Base-by-base conservation (phyloP, 2,329 filamentous ascomycete species). In the Aureobasidium sp. region DNA sequence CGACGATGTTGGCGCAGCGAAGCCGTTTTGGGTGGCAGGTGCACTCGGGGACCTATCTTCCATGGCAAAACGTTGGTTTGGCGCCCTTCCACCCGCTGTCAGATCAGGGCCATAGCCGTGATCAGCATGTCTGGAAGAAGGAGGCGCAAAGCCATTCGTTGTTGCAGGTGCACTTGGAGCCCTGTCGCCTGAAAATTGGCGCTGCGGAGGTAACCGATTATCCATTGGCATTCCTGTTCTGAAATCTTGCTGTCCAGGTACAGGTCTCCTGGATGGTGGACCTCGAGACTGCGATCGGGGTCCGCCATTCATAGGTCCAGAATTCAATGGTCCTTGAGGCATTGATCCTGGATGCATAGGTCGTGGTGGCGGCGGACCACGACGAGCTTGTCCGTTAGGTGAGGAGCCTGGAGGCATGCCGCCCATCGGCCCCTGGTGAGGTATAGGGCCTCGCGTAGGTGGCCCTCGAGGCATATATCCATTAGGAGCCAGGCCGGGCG, bases 151-250 rank as follows among this genome's bases (percentile, higher is more conserved):
- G 9, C 57, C 57, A 6, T 32, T 45, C 11, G n/a, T 10, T 9
- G 21, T 16, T 32, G 57, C 34, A 42, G 57, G 57, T 4, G 60
- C 63, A 34, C 60, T 62, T 27, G 63, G 63, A 27, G 63, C 63
- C 10, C 63, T 50, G 27, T 32, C 45, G 34, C 44, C 57, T 13
- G 57, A 50, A 14, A 27, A 9, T 8, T 41, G 44, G 16, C 57
- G 44, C 36, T 49, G 57, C 25, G 27, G 2, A n/a, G 44, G 45
- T n/a, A 34, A 7, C 3, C 57, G 21, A 16, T 10, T n/a, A 5
- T 57, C 42, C 4, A 21, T 13, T 32, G 41, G 54, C 30, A 34
- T 45, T 21, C 30, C 41, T 21, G 37, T 4, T 57, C 53, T 57
- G 21, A 14, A 37, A n/a, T 58, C 42, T 14, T 36, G 32, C 34